These are phyloP conservation scores for Myxozyma kluyveri DNA, from an alignment of 805 yeast species.

Conservation along the genomic window DNA sequence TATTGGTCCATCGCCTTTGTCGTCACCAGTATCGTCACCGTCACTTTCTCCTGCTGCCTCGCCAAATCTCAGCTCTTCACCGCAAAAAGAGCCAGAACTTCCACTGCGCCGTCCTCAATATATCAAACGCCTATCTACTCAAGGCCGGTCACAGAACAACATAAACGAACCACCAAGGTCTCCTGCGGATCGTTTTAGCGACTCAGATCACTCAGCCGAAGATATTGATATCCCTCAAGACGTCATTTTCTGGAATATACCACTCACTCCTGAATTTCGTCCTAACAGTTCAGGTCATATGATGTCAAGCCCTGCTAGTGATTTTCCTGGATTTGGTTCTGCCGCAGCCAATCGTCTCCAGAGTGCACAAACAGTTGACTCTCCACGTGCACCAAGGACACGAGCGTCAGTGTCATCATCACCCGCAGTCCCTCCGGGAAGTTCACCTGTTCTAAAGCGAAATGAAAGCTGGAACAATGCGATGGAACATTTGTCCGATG, in stretches of 20 bases:
- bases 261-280: constrained; percentile 49
- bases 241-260: constrained; percentile 59
- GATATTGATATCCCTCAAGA: constrained; percentile 57
- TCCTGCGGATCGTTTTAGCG: constrained; percentile 13
- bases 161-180: not conserved
- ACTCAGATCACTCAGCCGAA: constrained; percentile 43
- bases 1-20: not conserved
- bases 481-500: constrained; percentile 38
- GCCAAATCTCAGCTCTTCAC: not conserved
- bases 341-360: not conserved
- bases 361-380: not conserved
- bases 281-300: not conserved
- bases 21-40: not conserved
- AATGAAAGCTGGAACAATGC: constrained; percentile 30
- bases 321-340: not conserved
- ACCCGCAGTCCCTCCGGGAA: not conserved
- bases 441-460: not conserved
- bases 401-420: not conserved
- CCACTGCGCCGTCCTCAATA: not conserved
- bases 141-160: not conserved
- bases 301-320: not conserved
- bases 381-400: not conserved
- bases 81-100: not conserved
- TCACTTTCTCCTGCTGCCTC: not conserved
- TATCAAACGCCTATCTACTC: not conserved